Conservation (phyloP, 1,284 basidiomycete species). For the Omphalotus olearius region DNA sequence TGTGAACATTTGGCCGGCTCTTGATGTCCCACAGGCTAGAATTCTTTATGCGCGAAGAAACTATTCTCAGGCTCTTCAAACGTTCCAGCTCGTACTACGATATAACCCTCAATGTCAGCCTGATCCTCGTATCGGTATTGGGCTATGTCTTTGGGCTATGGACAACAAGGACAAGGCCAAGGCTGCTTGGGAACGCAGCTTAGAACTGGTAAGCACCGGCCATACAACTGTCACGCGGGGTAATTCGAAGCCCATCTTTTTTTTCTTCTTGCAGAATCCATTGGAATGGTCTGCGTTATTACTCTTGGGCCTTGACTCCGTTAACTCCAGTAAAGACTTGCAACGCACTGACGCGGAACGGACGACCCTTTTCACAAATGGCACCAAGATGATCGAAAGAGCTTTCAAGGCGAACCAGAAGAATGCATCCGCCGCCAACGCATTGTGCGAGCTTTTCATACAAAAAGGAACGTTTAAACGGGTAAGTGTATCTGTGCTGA, state of each 20-base stretch:
- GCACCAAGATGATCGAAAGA: slow-evolving; percentile 65
- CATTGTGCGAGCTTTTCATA: slow-evolving; percentile 70
- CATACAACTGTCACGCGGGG: neutral
- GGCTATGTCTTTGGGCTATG: slow-evolving; percentile 86
- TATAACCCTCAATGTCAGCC: slow-evolving; percentile 77
- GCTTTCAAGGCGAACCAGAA: slow-evolving; percentile 77
- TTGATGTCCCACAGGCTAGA: slow-evolving; percentile 53
- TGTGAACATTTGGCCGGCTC: neutral
- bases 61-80: slow-evolving; percentile 72
- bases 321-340: slow-evolving; percentile 77
- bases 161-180: slow-evolving; percentile 77
- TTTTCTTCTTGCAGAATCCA: slow-evolving; percentile 54
- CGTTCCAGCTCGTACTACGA: slow-evolving; percentile 81
- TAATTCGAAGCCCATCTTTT: slow-evolving; percentile 5
- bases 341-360: slow-evolving; percentile 57
- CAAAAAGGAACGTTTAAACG: slow-evolving; percentile 58
- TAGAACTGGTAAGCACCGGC: slow-evolving; percentile 66
- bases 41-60: slow-evolving; percentile 78
- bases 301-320: slow-evolving; percentile 77
- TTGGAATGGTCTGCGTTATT: slow-evolving; percentile 72
- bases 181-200: slow-evolving; percentile 82
- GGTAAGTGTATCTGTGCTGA: slow-evolving; percentile 27
- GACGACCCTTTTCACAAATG: slow-evolving; percentile 47
- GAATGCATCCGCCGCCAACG: slow-evolving; percentile 75
- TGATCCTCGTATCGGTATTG: slow-evolving; percentile 91